phyloP scores from a whole-genome alignment of 2,329 filamentous ascomycete species.

The Alternaria brassicae region DNA sequence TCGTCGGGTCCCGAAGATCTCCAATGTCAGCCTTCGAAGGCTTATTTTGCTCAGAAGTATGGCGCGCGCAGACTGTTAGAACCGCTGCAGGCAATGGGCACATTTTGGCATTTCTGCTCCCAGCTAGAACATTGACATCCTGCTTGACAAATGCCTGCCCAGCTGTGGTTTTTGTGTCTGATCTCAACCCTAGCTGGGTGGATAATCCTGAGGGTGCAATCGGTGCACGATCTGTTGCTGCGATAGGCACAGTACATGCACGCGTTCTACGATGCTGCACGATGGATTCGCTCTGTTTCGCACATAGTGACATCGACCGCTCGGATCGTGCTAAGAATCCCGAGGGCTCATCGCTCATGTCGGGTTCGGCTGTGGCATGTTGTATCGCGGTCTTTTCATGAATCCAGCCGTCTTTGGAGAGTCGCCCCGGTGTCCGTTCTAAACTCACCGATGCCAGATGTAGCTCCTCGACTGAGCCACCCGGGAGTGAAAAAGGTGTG shows the following conservation, averaged over 20 bases:
- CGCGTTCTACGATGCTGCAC: background rate
- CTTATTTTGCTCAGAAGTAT: background rate
- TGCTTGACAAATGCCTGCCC: conserved; percentile 15
- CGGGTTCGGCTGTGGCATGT: conserved; percentile 1
- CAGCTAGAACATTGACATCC: conserved; percentile 1
- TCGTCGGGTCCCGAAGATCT: background rate
- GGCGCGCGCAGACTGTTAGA: background rate
- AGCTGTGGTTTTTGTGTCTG: conserved; percentile 5
- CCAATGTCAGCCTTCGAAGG: background rate
- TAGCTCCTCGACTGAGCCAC: conserved; percentile 2
- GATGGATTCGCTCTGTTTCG: background rate
- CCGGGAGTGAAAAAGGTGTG: conserved; percentile 2
- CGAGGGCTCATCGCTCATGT: conserved; percentile 1
- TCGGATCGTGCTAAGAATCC: conserved; percentile 2
- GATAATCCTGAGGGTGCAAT: background rate
- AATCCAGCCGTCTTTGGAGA: background rate
- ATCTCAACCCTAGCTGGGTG: background rate
- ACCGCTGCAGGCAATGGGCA: conserved; percentile 2
- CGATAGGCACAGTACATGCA: conserved; percentile 1
- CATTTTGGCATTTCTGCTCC: background rate
- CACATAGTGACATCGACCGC: background rate
- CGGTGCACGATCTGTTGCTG: background rate
- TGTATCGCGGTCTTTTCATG: background rate
- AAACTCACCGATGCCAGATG: background rate
- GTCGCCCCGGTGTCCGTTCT: conserved; percentile 1